These are phyloP conservation scores for Chlorella vulgaris DNA, from an alignment of 139 green algal genomes.

Conservation along the genomic window DNA sequence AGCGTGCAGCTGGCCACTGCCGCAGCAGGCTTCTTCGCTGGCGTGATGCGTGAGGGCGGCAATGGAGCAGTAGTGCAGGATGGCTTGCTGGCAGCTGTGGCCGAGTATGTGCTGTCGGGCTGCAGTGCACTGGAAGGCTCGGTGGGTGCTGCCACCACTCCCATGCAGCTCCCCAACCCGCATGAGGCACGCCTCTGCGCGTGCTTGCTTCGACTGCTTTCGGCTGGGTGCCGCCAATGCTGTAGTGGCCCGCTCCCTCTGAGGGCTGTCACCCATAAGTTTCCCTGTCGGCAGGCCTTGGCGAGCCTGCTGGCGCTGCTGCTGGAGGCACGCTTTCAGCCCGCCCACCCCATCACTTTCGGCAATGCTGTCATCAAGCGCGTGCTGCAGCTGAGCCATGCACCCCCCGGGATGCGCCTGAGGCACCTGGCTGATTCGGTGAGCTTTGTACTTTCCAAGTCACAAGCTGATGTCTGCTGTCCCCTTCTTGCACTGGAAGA, in stretches of 20 bases:
- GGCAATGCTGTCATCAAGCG: neutral
- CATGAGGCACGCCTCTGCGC: no score
- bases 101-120: neutral
- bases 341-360: neutral
- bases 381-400: constrained; percentile 7
- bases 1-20: neutral
- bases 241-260: no score
- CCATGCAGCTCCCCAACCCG: no score
- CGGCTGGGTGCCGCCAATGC: no score
- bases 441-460: neutral
- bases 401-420: neutral
- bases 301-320: constrained; percentile 1
- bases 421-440: constrained; percentile 6
- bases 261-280: neutral
- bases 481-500: no score
- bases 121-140: neutral
- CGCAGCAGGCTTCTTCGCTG: neutral
- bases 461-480: no score
- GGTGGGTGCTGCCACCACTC: no score
- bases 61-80: neutral
- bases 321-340: neutral
- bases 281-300: neutral
- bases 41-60: neutral
- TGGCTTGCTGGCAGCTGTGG: neutral
- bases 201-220: neutral